Percentiles rank a stretch among this genome's conserved stretches.
These are phyloP conservation scores for Acanthamoeba lenticulata DNA, from an alignment of 208 protist species.

Conservation along the genomic window DNA sequence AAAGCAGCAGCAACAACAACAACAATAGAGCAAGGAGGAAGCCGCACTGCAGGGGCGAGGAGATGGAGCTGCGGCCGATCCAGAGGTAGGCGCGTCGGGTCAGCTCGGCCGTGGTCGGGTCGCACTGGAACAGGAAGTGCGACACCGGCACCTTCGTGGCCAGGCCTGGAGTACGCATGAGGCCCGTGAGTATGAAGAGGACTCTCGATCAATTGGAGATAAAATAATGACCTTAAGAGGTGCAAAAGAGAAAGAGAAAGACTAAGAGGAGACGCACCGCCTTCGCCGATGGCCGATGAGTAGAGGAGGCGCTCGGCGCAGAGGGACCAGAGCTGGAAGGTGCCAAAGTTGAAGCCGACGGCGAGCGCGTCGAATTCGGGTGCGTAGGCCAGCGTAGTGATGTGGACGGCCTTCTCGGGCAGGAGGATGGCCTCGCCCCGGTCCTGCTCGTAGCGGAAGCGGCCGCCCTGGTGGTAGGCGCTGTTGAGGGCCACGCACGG, in stretches of 20 bases:
- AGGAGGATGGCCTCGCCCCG: not conserved
- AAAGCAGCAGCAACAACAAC: not conserved
- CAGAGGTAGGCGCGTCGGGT: not conserved
- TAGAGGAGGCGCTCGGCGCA: not conserved
- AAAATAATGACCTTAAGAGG: too few species aligned
- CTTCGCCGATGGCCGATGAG: not conserved
- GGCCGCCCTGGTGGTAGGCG: not conserved
- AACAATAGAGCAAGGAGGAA: not conserved
- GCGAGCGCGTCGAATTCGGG: not conserved
- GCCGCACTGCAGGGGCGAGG: not conserved
- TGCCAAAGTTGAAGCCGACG: constrained; percentile 11
- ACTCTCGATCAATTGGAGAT: too few species aligned
- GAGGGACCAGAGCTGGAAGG: constrained; percentile 14
- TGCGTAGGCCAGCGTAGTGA: not conserved
- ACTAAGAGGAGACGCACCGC: not conserved
- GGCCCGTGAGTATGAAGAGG: too few species aligned
- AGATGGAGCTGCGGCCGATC: not conserved
- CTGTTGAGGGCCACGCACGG: constrained; percentile 15
- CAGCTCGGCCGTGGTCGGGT: not conserved
- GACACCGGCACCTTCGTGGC: not conserved
- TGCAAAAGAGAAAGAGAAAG: not conserved
- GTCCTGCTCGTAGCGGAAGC: not conserved
- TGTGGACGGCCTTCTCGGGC: not conserved
- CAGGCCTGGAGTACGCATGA: not conserved
- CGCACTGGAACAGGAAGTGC: constrained; percentile 3